phyloP scores from a whole-genome alignment of 2,329 filamentous ascomycete genomes.

The Aspergillus alliaceus region DNA sequence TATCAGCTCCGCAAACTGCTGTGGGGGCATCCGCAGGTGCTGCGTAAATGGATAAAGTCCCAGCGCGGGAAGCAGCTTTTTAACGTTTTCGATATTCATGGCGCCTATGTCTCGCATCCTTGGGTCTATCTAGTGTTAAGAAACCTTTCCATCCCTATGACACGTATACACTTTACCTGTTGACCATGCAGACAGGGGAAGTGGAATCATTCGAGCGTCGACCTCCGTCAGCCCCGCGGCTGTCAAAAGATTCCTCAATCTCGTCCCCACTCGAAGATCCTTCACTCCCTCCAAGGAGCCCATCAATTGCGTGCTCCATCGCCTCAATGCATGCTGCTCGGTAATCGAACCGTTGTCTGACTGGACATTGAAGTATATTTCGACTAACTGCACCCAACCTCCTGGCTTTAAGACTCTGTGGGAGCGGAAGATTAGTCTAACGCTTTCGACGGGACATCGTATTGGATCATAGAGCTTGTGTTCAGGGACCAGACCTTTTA shows the following conservation, averaged over 20 bases:
- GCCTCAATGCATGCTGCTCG: slow-evolving; percentile 61
- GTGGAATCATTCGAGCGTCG: slow-evolving; percentile 62
- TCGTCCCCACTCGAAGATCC: slow-evolving; percentile 64
- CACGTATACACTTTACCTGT: slow-evolving; percentile 51
- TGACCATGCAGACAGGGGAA: slow-evolving; percentile 71
- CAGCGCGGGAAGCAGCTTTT: slow-evolving; percentile 39
- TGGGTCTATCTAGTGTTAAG: slow-evolving; percentile 37
- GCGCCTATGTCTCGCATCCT: slow-evolving; percentile 45
- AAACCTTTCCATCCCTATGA: neutral
- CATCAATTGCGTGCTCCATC: slow-evolving; percentile 68
- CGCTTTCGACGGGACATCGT: neutral
- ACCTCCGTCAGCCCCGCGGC: slow-evolving; percentile 68
- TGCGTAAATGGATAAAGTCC: slow-evolving; percentile 48
- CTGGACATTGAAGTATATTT: slow-evolving; percentile 81
- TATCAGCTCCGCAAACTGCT: slow-evolving; percentile 39
- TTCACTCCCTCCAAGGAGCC: slow-evolving; percentile 63
- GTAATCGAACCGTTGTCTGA: slow-evolving; percentile 80
- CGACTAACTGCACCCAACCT: slow-evolving; percentile 87
- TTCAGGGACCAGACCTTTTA: slow-evolving; percentile 44
- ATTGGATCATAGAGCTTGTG: neutral
- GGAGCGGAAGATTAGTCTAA: slow-evolving; percentile 6
- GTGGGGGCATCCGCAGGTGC: slow-evolving; percentile 40
- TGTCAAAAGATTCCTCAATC: slow-evolving; percentile 59
- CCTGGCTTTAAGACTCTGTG: slow-evolving; percentile 60
- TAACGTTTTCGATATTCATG: slow-evolving; percentile 38